A percentile compares a stretch with the other conserved stretches of the same genome.
phyloP scores from a whole-genome alignment of 2,329 filamentous ascomycete species.

The Tetracladium maxilliforme region DNA sequence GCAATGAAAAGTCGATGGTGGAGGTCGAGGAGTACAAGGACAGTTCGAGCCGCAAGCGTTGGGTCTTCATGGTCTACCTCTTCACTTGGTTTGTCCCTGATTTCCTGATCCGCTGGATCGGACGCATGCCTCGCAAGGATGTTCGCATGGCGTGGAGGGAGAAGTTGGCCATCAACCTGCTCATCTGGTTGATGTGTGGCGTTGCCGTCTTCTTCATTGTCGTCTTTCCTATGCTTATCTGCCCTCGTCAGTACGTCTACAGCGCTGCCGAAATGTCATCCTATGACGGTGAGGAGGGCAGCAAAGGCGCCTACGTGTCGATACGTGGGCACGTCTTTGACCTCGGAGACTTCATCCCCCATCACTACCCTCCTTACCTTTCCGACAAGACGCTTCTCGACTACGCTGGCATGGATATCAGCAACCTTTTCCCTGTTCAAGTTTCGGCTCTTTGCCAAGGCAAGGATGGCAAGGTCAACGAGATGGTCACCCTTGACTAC shows the following conservation, averaged over 20 bases:
- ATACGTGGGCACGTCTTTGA: slow-evolving; percentile 88
- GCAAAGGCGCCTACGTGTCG: slow-evolving; percentile 50
- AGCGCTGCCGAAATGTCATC: slow-evolving; percentile 61
- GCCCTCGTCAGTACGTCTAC: slow-evolving; percentile 81
- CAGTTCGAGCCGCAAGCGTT: slow-evolving; percentile 72
- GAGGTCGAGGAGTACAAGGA: slow-evolving; percentile 78
- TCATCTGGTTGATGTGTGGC: slow-evolving; percentile 82
- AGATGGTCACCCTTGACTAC: slow-evolving; percentile 74
- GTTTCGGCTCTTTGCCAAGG: slow-evolving; percentile 85
- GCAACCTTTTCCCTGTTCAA: slow-evolving; percentile 79
- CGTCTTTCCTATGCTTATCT: slow-evolving; percentile 74
- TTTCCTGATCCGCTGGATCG: slow-evolving; percentile 60
- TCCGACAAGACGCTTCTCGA: slow-evolving; percentile 49
- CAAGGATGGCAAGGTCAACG: slow-evolving; percentile 46
- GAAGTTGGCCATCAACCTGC: slow-evolving; percentile 92
- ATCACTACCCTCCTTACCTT: slow-evolving; percentile 59
- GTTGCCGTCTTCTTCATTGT: slow-evolving; percentile 81
- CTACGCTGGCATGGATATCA: slow-evolving; percentile 83
- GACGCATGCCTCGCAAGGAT: slow-evolving; percentile 83
- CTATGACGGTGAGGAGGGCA: slow-evolving; percentile 56
- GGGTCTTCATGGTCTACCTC: slow-evolving; percentile 71
- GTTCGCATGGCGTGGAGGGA: slow-evolving; percentile 89
- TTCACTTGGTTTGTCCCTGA: slow-evolving; percentile 85
- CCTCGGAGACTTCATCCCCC: slow-evolving; percentile 54
- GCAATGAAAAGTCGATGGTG: slow-evolving; percentile 76